Percentiles rank a stretch among this genome's conserved stretches.
Conservation (phyloP, 768 basidiomycete genomes). For the Phaffia australis region DNA sequence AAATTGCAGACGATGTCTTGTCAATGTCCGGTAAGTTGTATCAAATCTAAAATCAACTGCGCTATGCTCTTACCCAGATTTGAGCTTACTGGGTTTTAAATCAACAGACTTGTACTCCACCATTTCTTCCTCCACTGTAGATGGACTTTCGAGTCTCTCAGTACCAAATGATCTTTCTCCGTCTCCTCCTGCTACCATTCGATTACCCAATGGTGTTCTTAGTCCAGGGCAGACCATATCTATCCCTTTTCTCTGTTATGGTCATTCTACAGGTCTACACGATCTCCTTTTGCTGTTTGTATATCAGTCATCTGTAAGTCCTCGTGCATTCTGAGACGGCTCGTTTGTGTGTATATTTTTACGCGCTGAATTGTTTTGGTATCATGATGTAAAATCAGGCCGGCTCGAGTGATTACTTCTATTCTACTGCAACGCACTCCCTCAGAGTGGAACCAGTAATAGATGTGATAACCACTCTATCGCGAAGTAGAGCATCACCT, state of each 20-base stretch:
- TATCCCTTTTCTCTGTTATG: constrained; percentile 50
- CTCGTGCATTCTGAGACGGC: not conserved
- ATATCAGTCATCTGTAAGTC: constrained; percentile 47
- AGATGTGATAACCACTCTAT: constrained; percentile 45
- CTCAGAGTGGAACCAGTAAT: constrained; percentile 46
- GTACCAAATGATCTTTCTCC: constrained; percentile 49
- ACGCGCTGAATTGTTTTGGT: not conserved
- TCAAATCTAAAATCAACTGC: not conserved
- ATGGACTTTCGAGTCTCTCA: constrained; percentile 15
- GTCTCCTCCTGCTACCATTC: constrained; percentile 45
- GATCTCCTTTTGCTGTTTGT: constrained; percentile 55
- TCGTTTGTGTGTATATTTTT: too few relatives aligned
- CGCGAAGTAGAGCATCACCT: constrained; percentile 40
- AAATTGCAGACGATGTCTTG: not conserved
- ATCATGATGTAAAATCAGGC: not conserved
- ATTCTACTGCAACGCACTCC: constrained; percentile 9
- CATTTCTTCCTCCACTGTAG: not conserved
- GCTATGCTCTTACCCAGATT: not conserved
- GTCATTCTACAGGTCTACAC: constrained; percentile 43
- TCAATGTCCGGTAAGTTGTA: too few relatives aligned
- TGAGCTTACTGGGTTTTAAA: not conserved
- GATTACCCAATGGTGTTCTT: constrained; percentile 35
- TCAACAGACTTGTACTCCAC: constrained; percentile 3
- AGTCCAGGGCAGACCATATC: constrained; percentile 46
- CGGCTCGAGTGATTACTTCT: not conserved